phyloP scores from a whole-genome alignment of 2,329 filamentous ascomycete species.

The Pseudogymnoascus sp. region DNA sequence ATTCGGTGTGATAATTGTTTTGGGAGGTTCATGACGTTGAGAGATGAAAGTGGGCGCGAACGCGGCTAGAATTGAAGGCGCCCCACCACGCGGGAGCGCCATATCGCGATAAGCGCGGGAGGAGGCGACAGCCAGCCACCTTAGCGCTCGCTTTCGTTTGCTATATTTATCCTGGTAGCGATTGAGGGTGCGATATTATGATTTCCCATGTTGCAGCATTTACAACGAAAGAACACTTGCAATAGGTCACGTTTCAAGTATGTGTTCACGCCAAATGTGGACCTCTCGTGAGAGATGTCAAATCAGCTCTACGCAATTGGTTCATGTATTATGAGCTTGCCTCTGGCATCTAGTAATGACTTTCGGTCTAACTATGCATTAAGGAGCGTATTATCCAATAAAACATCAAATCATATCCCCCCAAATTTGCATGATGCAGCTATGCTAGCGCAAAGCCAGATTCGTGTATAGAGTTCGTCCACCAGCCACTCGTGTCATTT shows the following conservation, averaged over 20 bases:
- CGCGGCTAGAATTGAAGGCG: not conserved
- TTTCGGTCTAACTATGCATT: not conserved
- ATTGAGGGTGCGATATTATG: not conserved
- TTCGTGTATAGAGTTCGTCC: not conserved
- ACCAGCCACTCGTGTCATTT: not conserved
- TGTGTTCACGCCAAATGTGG: not conserved
- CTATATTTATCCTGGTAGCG: not conserved
- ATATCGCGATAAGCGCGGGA: not conserved
- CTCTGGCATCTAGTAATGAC: not conserved
- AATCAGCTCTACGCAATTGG: not conserved
- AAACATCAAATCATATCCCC: not conserved
- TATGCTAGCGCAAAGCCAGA: not conserved
- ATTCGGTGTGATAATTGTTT: constrained; percentile 5
- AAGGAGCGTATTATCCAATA: not conserved
- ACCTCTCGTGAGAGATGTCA: not conserved
- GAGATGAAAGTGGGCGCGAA: not conserved
- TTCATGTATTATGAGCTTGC: not conserved
- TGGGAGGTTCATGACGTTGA: not conserved
- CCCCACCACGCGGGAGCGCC: not conserved
- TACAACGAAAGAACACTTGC: not conserved
- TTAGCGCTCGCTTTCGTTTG: not conserved
- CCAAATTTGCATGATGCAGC: not conserved
- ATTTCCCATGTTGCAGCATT: not conserved
- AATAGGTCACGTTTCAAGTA: too few species aligned
- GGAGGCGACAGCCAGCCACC: not conserved